Evolutionary conservation across 2,329 filamentous ascomycete genomes (phyloP), one percentile per base, ranked within the genome.

Genomic region (Akanthomyces muscarius): DNA sequence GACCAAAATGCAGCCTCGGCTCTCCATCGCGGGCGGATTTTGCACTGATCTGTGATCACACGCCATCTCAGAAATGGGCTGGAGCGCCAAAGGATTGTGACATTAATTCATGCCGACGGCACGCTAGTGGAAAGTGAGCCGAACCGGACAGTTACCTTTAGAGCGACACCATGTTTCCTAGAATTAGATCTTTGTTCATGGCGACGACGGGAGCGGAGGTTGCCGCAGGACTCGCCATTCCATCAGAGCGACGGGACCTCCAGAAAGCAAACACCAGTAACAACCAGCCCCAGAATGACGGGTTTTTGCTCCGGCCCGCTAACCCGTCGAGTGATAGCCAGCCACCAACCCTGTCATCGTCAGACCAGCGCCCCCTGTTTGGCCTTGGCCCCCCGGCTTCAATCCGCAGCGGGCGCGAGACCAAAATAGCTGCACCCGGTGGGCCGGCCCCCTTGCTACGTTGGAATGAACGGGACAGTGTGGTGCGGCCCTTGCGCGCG

Each of bases 391-490:
- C 23, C 42, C 21, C 23, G 14, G 25, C 41, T 28, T 10, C 16
- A 25, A 11, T 28, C 13, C 45, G 33, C 45, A 59, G 44, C 25
- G 25, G 41, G 56, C 33, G 44, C 33, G 44, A 59, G 56, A 51
- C 56, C 33, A 59, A 59, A 59, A 51, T 59, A 59, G 56, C 56
- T 59, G 44, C 33, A n/a, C n/a, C 18, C 10, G 30, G 45, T 25
- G 56, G 33, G 21, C 45, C 14, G 18, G 14, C 16, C 28, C 28
- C 21, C 33, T 36, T 36, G 33, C 33, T 58, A 48, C 23, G n/a
- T 42, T 14, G 56, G 56, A 41, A 21, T 41, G 56, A 42, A 23
- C 30, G 30, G 41, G 3, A 4, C 13, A 10, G 3, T 36, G 28
- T 41, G 33, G 44, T 50, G 45, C 30, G 25, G 50, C 7, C 48